Evolutionary conservation across 140 eudicot species (phyloP), one percentile per base, ranked within the genome.

Genomic region (Anethum foeniculum): DNA sequence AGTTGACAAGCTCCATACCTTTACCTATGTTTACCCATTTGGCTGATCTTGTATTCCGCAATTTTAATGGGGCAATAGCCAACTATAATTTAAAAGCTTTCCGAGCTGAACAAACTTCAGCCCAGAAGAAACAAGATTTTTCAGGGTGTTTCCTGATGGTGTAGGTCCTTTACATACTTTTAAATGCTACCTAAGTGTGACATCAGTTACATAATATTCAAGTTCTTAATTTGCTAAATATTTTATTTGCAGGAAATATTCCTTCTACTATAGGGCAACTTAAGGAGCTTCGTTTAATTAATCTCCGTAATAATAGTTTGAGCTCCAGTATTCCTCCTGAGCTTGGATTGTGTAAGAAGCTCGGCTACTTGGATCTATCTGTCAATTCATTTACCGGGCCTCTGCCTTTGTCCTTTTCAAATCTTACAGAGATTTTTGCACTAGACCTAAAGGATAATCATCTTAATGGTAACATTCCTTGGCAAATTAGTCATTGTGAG

Each of bases 301-400:
- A 18, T 19, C 62, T 52, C 5, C 0, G 62, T 5, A 1, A 0
- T 3, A 52, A 52, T 19, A 5, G 5, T 18, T 52, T 52, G 34
- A 87, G 85, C 82, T 89, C 92, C 39, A 78, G 85, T 0, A 86
- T 90, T 84, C 97, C 97, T 81, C 67, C 81, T 43, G 91, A 88
- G 82, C 83, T 92, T n/a, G 95, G 96, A 6, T 67, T 73, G n/a
- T 88, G 93, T 84, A 80, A 90, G 25, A 80, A 88, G 68, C 82
- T 90, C 81, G 82, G 85, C 49, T 54, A n/a, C 82, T 79, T 92
- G 85, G 89, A 89, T 30, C 86, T 88, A 7, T 89, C 89, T 25
- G 60, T 23, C 11, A 90, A 90, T 81, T 83, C 91, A 12, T 80
- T 92, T n/a, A 71, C 83, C 0, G 96, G 97, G 21, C 88, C 62